A percentile compares a stretch with the other conserved stretches of the same genome.
Conservation (phyloP, 805 yeast genomes). For the Candida silvicultrix region DNA sequence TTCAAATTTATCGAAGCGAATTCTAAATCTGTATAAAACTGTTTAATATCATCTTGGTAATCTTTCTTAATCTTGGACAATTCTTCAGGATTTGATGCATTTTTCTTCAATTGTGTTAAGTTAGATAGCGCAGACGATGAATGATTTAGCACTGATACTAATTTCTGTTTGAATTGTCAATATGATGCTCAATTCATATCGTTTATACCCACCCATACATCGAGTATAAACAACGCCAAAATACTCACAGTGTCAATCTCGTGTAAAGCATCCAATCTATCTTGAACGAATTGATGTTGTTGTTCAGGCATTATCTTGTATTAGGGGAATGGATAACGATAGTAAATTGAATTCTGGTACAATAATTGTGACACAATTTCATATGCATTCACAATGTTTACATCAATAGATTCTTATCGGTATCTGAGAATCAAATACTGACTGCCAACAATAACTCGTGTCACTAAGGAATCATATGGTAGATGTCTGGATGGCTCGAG, state of each 20-base stretch:
- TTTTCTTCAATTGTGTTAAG: slow-evolving; percentile 27
- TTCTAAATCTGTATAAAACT: slow-evolving; percentile 50
- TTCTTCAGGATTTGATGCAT: slow-evolving; percentile 16
- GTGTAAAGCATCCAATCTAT: slow-evolving; percentile 45
- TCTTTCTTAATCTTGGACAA: slow-evolving; percentile 25
- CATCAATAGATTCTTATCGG: neutral
- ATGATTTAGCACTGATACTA: slow-evolving; percentile 44
- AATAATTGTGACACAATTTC: neutral
- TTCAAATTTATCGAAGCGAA: slow-evolving; percentile 52
- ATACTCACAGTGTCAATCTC: slow-evolving; percentile 36
- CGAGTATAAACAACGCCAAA: slow-evolving; percentile 5
- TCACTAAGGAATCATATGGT: too few relatives aligned
- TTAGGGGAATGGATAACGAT: too few relatives aligned
- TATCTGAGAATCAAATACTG: neutral
- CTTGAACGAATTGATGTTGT: slow-evolving; percentile 34
- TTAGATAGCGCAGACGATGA: slow-evolving; percentile 42
- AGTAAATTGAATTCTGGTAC: too few relatives aligned
- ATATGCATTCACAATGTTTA: neutral
- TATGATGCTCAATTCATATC: neutral
- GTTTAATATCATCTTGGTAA: slow-evolving; percentile 37
- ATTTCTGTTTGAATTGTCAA: slow-evolving; percentile 23
- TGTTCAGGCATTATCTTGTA: slow-evolving; percentile 13
- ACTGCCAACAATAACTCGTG: too few relatives aligned
- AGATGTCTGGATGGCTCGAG: neutral
- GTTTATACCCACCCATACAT: too few relatives aligned